These are phyloP conservation scores for Colletotrichum theobromicola DNA, from an alignment of 2,329 filamentous ascomycete genomes.

Conservation along the genomic window DNA sequence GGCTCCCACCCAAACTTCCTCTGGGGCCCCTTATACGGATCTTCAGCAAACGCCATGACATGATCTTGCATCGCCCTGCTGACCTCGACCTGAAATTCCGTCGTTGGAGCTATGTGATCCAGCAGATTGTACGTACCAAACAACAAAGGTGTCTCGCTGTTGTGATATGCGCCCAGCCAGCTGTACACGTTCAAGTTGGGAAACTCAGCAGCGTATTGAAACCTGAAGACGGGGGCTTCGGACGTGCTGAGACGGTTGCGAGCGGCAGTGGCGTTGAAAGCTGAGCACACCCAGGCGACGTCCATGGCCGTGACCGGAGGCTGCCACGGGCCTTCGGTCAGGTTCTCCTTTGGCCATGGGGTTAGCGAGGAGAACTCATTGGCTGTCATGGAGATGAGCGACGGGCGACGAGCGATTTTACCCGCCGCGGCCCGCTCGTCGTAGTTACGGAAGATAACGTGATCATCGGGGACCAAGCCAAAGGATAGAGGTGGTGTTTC, in stretches of 20 bases:
- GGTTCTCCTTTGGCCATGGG: constrained; percentile 29
- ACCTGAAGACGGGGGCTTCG: constrained; percentile 40
- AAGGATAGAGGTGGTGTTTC: constrained; percentile 29
- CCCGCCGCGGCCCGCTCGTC: constrained; percentile 27
- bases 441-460: constrained; percentile 35
- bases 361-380: constrained; percentile 35
- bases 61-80: constrained; percentile 32
- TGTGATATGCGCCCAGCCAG: constrained; percentile 49
- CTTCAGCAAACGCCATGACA: constrained; percentile 29
- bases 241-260: constrained; percentile 25
- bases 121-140: constrained; percentile 40
- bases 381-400: constrained; percentile 36
- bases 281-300: constrained; percentile 31
- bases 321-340: constrained; percentile 32
- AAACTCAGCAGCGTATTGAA: constrained; percentile 44
- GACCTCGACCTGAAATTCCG: constrained; percentile 26
- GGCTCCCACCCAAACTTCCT: constrained; percentile 24
- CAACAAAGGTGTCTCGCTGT: constrained; percentile 38
- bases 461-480: constrained; percentile 30
- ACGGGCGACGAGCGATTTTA: constrained; percentile 28
- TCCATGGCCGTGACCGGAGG: constrained; percentile 7
- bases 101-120: constrained; percentile 26
- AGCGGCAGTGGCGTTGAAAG: constrained; percentile 28
- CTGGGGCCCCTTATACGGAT: constrained; percentile 28
- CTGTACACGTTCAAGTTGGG: constrained; percentile 40